A percentile compares a stretch with the other conserved stretches of the same genome.
Conservation (phyloP, 768 basidiomycete species). For the Auriscalpium orientale region DNA sequence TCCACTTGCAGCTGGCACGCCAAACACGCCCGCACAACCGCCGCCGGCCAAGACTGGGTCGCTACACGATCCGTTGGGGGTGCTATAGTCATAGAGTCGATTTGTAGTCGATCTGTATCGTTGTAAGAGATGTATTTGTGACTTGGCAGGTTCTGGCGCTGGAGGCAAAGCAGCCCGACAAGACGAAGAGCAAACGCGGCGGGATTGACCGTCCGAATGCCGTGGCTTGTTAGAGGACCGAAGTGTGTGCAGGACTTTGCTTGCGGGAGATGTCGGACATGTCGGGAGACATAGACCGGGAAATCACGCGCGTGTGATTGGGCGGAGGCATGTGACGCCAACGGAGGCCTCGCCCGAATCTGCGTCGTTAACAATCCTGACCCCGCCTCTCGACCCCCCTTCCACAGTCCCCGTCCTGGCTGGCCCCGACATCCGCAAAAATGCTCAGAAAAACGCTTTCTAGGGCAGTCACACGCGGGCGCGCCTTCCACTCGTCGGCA, state of each 20-base stretch:
- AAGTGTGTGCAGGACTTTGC: too few relatives aligned
- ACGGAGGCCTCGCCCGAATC: neutral
- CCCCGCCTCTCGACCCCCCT: conserved; percentile 16
- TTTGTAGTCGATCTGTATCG: neutral
- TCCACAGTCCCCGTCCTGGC: neutral
- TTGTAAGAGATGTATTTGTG: neutral
- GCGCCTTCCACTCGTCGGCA: conserved; percentile 62
- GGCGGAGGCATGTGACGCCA: neutral
- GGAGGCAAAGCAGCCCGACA: too few relatives aligned
- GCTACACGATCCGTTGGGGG: conserved; percentile 22
- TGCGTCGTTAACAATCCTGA: neutral
- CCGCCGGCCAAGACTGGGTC: conserved; percentile 9
- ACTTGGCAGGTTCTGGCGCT: too few relatives aligned
- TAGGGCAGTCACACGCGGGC: conserved; percentile 37
- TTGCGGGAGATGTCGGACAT: neutral
- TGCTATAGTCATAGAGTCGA: conserved; percentile 15
- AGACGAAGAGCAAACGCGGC: neutral
- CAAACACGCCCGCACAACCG: conserved; percentile 14
- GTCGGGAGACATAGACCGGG: neutral
- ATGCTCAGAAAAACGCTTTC: conserved; percentile 66
- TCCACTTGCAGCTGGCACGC: conserved; percentile 1
- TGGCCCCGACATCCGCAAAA: conserved; percentile 14
- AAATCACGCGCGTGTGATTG: conserved; percentile 13
- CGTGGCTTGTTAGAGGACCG: neutral
- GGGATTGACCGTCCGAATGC: neutral